Conservation (phyloP, 1,284 basidiomycete genomes). For the Paramarasmius palmivorus region DNA sequence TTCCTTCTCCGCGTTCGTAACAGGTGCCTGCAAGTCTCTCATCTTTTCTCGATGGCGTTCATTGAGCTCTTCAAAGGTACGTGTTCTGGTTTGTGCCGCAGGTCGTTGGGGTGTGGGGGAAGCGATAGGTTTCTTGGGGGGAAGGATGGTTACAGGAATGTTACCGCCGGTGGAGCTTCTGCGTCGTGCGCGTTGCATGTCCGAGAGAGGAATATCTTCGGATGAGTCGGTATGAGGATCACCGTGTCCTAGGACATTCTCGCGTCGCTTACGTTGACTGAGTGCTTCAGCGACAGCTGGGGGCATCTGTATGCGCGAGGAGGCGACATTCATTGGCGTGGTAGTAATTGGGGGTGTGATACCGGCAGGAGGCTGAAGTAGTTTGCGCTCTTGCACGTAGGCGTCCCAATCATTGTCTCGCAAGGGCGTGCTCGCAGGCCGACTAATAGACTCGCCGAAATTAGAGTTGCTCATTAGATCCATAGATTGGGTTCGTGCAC, state of each 20-base stretch:
- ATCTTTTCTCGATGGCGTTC: slow-evolving; percentile 83
- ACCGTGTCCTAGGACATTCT: slow-evolving; percentile 50
- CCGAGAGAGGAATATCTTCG: slow-evolving; percentile 56
- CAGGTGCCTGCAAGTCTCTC: slow-evolving; percentile 69
- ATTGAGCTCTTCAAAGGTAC: slow-evolving; percentile 78
- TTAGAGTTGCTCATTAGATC: slow-evolving; percentile 51
- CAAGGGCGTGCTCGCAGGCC: slow-evolving; percentile 72
- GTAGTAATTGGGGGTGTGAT: slow-evolving; percentile 71
- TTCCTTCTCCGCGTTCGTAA: slow-evolving; percentile 72
- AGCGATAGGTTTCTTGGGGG: slow-evolving; percentile 53
- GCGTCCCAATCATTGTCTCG: slow-evolving; percentile 74
- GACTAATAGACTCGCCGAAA: slow-evolving; percentile 54
- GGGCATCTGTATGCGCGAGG: slow-evolving; percentile 54
- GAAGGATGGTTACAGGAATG: slow-evolving; percentile 59
- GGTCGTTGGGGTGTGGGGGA: slow-evolving; percentile 51
- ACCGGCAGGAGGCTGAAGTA: slow-evolving; percentile 80
- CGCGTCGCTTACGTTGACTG: slow-evolving; percentile 63
- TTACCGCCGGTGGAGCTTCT: slow-evolving; percentile 32
- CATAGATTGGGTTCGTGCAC: slow-evolving; percentile 68
- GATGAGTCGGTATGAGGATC: slow-evolving; percentile 44
- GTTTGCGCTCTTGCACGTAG: slow-evolving; percentile 77
- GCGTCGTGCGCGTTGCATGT: slow-evolving; percentile 32
- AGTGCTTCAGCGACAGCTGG: slow-evolving; percentile 75
- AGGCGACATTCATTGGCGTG: slow-evolving; percentile 43
- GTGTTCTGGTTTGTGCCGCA: slow-evolving; percentile 45